Evolutionary conservation across 495 filamentous ascomycete genomes (phyloP), one percentile per base, ranked within the genome.

Genomic region (Articulospora tetracladia): DNA sequence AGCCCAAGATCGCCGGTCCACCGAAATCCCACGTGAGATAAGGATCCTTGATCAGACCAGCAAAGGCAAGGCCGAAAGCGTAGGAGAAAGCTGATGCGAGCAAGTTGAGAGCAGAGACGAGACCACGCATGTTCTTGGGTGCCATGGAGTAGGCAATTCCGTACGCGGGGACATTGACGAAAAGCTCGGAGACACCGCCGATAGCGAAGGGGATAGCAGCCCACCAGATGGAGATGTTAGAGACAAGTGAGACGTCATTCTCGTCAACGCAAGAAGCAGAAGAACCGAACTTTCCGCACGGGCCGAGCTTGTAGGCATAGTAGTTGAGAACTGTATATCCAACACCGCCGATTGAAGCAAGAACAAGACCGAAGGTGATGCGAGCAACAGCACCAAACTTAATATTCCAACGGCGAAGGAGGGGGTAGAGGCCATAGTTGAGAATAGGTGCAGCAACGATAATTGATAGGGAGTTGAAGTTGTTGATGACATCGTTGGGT

Each of bases 401-500:
- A 70, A 91, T 89, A 55, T 77, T 79, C 26, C 76, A 64, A 51
- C 74, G 79, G 41, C 85, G 85, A 50, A 92, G 78, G 23, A 79
- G 39, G 0, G 90, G 90, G 71, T 91, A 92, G 59, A 92, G 59
- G 49, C 84, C 49, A 34, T 81, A 81, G 68, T 91, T 87, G 56
- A 88, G 76, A 54, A 91, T 62, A 1, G 90, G 90, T 44, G 90
- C 85, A 69, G 87, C 82, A 60, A 87, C 73, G 69, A 92, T 86
- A 67, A 91, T 85, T 39, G 79, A 74, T 57, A 94, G 78, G 3
- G 89, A 83, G 70, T 92, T 88, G 70, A 92, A 85, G 77, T 90
- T 92, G 65, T 74, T 73, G 73, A 92, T 87, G 61, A 91, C 76
- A 63, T 93, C 89, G 76, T 93, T 93, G 41, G 88, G 87, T 0